These are phyloP conservation scores for Hibiscus mutabilis DNA, from an alignment of 345 rosid genomes.

Conservation along the genomic window DNA sequence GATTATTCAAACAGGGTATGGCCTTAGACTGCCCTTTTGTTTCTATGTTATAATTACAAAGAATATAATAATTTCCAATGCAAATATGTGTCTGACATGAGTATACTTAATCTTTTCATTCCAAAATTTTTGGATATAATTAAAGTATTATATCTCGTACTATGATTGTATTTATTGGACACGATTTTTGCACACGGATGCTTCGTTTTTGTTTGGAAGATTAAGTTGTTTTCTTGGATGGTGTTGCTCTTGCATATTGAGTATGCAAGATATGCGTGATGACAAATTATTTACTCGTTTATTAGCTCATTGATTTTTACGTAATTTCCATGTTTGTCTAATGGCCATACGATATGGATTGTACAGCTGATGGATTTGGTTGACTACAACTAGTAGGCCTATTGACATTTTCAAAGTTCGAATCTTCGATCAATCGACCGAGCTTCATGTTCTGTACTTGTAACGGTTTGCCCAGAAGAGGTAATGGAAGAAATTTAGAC, in stretches of 20 bases:
- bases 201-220: neutral
- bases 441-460: slow-evolving; percentile 34
- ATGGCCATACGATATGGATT: neutral
- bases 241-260: neutral
- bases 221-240: neutral
- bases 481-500: slow-evolving; percentile 63
- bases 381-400: neutral
- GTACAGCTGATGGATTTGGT: neutral
- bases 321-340: neutral
- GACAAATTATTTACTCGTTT: neutral
- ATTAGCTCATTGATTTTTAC: neutral
- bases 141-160: no score
- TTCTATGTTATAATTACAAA: no score
- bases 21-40: neutral
- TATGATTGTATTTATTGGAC: no score
- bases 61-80: no score
- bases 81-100: no score
- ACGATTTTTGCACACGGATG: no score
- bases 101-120: no score
- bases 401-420: neutral
- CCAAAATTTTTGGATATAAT: no score
- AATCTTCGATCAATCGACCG: neutral
- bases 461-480: slow-evolving; percentile 82
- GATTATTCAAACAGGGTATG: neutral
- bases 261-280: neutral